Percentiles rank a stretch among this genome's conserved stretches.
phyloP scores from a whole-genome alignment of 306 rosid species.

The Cicer chorassanicum region DNA sequence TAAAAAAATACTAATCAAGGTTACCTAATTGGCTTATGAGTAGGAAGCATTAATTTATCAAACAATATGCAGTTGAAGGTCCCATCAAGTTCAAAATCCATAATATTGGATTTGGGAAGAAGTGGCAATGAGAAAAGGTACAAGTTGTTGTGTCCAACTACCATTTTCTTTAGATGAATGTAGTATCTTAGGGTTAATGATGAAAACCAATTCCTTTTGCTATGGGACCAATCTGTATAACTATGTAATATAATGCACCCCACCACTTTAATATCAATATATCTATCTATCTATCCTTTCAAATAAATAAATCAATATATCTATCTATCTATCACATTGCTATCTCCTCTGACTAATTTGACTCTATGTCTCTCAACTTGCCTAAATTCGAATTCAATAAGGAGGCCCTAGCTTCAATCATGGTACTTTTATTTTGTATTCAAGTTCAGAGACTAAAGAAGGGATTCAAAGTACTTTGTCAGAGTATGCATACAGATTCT shows the following conservation, averaged over 20 bases:
- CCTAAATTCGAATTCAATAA: constrained; percentile 17
- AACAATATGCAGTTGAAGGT: constrained; percentile 37
- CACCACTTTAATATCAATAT: constrained; percentile 13
- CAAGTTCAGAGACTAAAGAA: constrained; percentile 15
- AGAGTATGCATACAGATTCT: background rate
- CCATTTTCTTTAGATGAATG: constrained; percentile 18
- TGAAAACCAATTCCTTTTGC: constrained; percentile 30
- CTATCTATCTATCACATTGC: background rate
- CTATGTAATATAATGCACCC: constrained; percentile 10
- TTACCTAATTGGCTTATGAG: constrained; percentile 9
- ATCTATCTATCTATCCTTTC: too few species aligned
- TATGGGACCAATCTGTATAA: constrained; percentile 31
- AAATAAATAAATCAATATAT: too few species aligned
- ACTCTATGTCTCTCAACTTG: constrained; percentile 12
- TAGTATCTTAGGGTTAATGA: constrained; percentile 27
- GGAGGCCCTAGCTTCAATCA: background rate
- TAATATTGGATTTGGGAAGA: constrained; percentile 15
- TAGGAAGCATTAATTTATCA: constrained; percentile 26
- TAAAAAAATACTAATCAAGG: background rate
- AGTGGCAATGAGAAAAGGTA: constrained; percentile 7
- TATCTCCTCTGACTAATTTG: constrained; percentile 32
- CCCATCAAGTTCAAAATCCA: constrained; percentile 29
- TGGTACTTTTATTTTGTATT: constrained; percentile 21
- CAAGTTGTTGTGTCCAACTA: background rate
- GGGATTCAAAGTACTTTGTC: constrained; percentile 19